Evolutionary conservation across 805 yeast species (phyloP).

Genomic region (Komagataella populi): DNA sequence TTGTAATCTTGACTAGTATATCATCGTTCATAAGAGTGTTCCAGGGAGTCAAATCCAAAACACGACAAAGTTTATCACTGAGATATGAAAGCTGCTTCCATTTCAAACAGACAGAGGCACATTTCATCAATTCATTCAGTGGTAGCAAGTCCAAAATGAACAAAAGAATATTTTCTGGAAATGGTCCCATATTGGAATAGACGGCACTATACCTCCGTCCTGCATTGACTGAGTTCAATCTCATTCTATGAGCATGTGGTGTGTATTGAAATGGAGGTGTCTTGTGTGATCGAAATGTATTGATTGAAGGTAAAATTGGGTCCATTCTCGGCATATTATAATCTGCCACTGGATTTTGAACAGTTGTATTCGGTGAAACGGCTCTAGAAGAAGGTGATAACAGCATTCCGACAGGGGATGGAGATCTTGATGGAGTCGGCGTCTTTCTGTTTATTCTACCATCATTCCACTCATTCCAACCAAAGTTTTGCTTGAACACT

Average conservation of each 20-base stretch:
- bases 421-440: background rate
- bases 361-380: background rate
- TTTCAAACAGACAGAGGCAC: slow-evolving; percentile 43
- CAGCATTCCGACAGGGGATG: background rate
- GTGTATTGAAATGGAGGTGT: slow-evolving; percentile 30
- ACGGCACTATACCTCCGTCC: slow-evolving; percentile 14
- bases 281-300: slow-evolving; percentile 17
- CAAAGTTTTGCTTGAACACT: background rate
- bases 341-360: background rate
- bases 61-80: slow-evolving; percentile 37
- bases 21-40: slow-evolving; percentile 46
- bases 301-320: slow-evolving; percentile 20
- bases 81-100: slow-evolving; percentile 56
- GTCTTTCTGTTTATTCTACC: background rate
- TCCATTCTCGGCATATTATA: slow-evolving; percentile 22
- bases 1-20: slow-evolving; percentile 42
- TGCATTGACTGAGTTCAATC: slow-evolving; percentile 29
- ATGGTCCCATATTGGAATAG: slow-evolving; percentile 13
- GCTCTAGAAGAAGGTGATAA: background rate
- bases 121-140: slow-evolving; percentile 46
- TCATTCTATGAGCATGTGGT: slow-evolving; percentile 38
- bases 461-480: background rate
- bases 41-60: slow-evolving; percentile 48
- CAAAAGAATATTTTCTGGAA: slow-evolving; percentile 48
- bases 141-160: slow-evolving; percentile 37